Evolutionary conservation across 108 stramenopile species (phyloP), one percentile per base, ranked within the genome.

Genomic region (Thalassiosira profunda): DNA sequence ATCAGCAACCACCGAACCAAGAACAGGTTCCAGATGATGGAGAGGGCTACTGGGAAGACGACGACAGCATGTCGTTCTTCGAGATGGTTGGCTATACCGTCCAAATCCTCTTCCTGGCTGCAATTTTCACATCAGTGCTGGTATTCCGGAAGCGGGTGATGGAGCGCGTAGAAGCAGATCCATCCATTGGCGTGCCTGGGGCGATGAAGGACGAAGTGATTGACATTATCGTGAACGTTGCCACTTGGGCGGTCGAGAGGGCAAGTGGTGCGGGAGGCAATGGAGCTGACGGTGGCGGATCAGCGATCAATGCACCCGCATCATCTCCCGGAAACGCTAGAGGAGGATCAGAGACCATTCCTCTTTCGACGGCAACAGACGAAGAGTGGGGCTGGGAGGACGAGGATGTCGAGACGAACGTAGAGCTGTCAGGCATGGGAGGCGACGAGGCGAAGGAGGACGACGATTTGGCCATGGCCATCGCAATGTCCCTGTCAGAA

Each of bases 331-430:
- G n/a, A n/a, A n/a, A n/a, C n/a, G n/a, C n/a, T n/a, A n/a, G n/a
- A n/a, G 45, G 38, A 6, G 9, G 24, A 4, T 36, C 51, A 0
- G 65, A 68, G 41, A 68, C 61, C 21, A 44, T 67, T 46, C 67
- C 75, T 36, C 67, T 76, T 20, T 67, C 75, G n/a, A 76, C 75
- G 4, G 75, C 67, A 21, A 42, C 59, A n/a, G 75, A 76, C 43
- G 75, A 76, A 47, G 75, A 76, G 58, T 76, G 75, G 75, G 75
- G 75, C 14, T 76, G 75, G 75, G 67, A 62, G 9, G 75, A 68
- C 33, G 75, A 76, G 8, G 67, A 76, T 24, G 58, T 58, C 9
- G 33, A 43, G 25, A 45, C 42, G 26, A 68, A 55, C 42, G 44
- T 68, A 28, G 75, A 76, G 53, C 60, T 76, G 21, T 46, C 75